Percentiles rank a stretch among this genome's conserved stretches.
Evolutionary conservation across 2,329 filamentous ascomycete species (phyloP).

Genomic region (Phyllosticta ampelicida): DNA sequence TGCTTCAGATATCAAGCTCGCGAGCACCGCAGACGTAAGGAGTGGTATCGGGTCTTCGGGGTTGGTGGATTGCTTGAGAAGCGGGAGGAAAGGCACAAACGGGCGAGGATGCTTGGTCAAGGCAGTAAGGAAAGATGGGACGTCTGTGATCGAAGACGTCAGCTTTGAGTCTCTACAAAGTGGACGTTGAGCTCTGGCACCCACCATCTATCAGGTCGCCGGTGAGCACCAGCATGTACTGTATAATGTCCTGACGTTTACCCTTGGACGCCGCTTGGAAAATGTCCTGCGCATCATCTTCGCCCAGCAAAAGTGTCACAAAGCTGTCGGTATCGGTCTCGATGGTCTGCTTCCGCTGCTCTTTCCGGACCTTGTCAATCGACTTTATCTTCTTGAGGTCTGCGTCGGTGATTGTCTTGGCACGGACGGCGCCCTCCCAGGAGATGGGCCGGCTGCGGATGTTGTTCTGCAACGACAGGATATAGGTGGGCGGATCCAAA

Average conservation of each 20-base stretch:
- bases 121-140: constrained; percentile 65
- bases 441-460: constrained; percentile 92
- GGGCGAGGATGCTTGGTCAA: constrained; percentile 61
- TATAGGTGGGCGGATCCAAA: constrained; percentile 81
- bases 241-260: constrained; percentile 80
- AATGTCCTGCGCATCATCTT: constrained; percentile 55
- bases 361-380: constrained; percentile 91
- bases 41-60: constrained; percentile 81
- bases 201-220: constrained; percentile 79
- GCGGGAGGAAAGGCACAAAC: constrained; percentile 69
- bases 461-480: constrained; percentile 86
- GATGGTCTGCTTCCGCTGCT: constrained; percentile 73
- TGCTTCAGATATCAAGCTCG: constrained; percentile 60
- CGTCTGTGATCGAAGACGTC: constrained; percentile 44
- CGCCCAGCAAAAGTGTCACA: constrained; percentile 66
- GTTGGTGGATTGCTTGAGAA: constrained; percentile 73
- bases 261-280: constrained; percentile 61
- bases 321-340: constrained; percentile 74
- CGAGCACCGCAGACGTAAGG: constrained; percentile 77
- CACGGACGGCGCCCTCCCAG: constrained; percentile 92
- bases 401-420: constrained; percentile 84
- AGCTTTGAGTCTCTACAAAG: background rate
- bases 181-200: background rate
- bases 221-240: constrained; percentile 86
- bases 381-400: constrained; percentile 94